Conservation (phyloP, 2,329 filamentous ascomycete genomes). For the Xylogone sp. region DNA sequence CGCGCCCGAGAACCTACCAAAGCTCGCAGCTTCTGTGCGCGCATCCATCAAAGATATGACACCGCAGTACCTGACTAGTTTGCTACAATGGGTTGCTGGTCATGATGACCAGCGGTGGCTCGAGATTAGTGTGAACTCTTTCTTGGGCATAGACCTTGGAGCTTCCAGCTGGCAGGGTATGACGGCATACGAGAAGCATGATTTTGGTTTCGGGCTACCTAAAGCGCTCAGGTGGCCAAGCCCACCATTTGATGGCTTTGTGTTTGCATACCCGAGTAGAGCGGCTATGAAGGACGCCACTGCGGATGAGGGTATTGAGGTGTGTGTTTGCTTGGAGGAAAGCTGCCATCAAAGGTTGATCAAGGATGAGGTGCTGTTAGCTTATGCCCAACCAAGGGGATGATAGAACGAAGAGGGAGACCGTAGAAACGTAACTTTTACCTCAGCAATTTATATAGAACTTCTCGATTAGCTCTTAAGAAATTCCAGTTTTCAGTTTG, state of each 20-base stretch:
- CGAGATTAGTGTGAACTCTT: slow-evolving; percentile 17
- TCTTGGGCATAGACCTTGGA: slow-evolving; percentile 23
- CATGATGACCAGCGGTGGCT: slow-evolving; percentile 20
- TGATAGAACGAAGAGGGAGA: neutral
- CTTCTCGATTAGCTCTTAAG: no score
- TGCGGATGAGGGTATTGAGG: slow-evolving; percentile 18
- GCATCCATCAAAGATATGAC: slow-evolving; percentile 19
- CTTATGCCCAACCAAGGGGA: slow-evolving; percentile 9
- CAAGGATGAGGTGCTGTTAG: slow-evolving; percentile 12
- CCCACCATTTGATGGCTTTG: slow-evolving; percentile 15
- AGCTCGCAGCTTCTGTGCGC: slow-evolving; percentile 19
- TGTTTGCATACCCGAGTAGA: slow-evolving; percentile 17
- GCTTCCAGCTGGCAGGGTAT: slow-evolving; percentile 24
- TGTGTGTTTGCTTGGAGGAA: slow-evolving; percentile 16
- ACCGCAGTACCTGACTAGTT: slow-evolving; percentile 14
- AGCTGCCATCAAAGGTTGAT: slow-evolving; percentile 14
- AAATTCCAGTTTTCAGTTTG: no score
- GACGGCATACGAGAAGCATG: slow-evolving; percentile 20
- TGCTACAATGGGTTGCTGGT: slow-evolving; percentile 21
- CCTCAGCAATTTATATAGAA: no score
- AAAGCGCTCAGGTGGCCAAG: slow-evolving; percentile 15
- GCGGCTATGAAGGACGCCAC: slow-evolving; percentile 4
- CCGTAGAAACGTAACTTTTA: no score
- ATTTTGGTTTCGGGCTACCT: slow-evolving; percentile 27
- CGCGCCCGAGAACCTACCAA: slow-evolving; percentile 10